Percentiles rank a stretch among this genome's conserved stretches.
Conservation (phyloP, 257 asterid species). For the Petrea volubilis region DNA sequence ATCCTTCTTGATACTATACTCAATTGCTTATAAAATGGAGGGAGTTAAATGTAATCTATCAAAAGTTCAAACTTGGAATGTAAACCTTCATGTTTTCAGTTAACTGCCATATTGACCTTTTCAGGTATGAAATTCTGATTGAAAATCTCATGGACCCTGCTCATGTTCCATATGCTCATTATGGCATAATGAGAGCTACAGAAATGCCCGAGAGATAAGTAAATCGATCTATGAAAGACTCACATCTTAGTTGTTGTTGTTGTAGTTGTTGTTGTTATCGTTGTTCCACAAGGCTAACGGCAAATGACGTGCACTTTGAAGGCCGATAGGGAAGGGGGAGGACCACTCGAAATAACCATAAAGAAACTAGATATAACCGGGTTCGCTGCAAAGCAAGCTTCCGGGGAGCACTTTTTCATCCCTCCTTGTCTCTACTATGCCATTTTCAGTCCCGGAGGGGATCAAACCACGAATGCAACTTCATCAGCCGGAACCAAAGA, state of each 20-base stretch:
- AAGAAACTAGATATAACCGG: constrained; percentile 54
- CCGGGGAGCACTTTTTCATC: constrained; percentile 42
- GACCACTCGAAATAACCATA: constrained; percentile 59
- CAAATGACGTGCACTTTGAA: constrained; percentile 57
- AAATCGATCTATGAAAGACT: constrained; percentile 28
- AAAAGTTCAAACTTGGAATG: background rate
- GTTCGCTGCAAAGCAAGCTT: constrained; percentile 45
- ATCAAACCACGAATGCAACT: constrained; percentile 30
- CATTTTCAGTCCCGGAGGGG: constrained; percentile 40
- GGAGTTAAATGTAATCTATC: background rate
- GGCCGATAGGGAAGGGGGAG: constrained; percentile 91
- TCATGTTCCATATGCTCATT: constrained; percentile 92
- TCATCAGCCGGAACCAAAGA: constrained; percentile 42
- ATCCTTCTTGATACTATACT: background rate
- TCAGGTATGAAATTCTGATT: constrained; percentile 80
- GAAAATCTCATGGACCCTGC: constrained; percentile 99
- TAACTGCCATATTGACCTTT: constrained; percentile 8
- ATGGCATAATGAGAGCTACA: constrained; percentile 64
- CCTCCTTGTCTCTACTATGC: constrained; percentile 72
- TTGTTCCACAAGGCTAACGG: constrained; percentile 36
- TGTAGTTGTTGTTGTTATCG: too few relatives aligned
- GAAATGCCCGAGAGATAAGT: constrained; percentile 75
- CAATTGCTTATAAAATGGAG: too few relatives aligned
- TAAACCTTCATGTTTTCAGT: constrained; percentile 1
- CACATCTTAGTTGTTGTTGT: background rate